A percentile compares a stretch with the other conserved stretches of the same genome.
phyloP scores from a whole-genome alignment of 306 rosid species.

The Corylus americana region DNA sequence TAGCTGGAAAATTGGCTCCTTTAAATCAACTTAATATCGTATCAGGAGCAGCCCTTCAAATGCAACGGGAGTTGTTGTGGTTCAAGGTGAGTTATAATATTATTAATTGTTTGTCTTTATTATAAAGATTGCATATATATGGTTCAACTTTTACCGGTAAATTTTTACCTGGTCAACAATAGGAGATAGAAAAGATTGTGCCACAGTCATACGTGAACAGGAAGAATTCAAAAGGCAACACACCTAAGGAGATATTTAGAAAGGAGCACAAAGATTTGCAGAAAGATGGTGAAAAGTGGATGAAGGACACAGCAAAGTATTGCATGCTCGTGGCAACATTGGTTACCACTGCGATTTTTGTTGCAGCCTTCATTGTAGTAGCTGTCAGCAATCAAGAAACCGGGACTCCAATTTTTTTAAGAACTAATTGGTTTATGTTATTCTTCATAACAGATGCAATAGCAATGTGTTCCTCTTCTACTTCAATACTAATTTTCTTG shows the following conservation, averaged over 20 bases:
- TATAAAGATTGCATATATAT: too few species aligned
- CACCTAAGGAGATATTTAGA: slow-evolving; percentile 3
- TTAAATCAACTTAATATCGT: too few species aligned
- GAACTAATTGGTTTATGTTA: not conserved
- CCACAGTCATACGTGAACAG: not conserved
- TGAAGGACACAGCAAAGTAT: slow-evolving; percentile 2
- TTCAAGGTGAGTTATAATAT: not conserved
- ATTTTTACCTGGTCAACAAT: too few species aligned
- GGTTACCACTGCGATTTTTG: not conserved
- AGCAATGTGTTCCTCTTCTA: not conserved
- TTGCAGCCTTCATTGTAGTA: not conserved
- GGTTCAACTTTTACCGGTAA: not conserved
- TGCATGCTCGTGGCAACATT: slow-evolving; percentile 1
- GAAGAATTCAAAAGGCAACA: not conserved
- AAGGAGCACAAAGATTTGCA: not conserved
- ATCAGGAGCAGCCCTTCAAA: too few species aligned
- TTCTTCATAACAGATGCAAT: slow-evolving; percentile 16
- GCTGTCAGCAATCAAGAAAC: not conserved
- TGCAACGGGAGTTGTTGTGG: too few species aligned
- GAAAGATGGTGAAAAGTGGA: not conserved
- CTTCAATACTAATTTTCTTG: slow-evolving; percentile 3
- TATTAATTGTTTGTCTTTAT: too few species aligned
- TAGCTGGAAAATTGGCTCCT: too few species aligned
- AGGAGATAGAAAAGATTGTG: slow-evolving; percentile 5
- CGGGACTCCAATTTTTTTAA: not conserved